These are phyloP conservation scores for Entomophthora muscae DNA, from an alignment of 371 early-diverging fungal species.

Conservation along the genomic window DNA sequence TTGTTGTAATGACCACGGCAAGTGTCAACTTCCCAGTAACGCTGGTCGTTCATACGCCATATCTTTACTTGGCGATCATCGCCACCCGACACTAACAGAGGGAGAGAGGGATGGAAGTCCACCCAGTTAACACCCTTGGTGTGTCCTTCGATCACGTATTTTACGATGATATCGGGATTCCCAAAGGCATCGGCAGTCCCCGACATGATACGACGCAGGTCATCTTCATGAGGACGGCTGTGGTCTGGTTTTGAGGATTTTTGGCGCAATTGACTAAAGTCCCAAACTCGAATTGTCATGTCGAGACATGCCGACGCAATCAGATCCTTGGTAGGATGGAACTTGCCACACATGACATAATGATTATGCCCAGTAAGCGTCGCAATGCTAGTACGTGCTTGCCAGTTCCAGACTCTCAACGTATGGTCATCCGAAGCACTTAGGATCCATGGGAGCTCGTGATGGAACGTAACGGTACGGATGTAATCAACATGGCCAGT, in stretches of 20 bases:
- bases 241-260: constrained; percentile 24
- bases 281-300: constrained; percentile 98
- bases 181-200: constrained; percentile 81
- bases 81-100: constrained; percentile 87
- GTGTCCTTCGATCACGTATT: constrained; percentile 97
- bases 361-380: constrained; percentile 98
- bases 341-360: constrained; percentile 98
- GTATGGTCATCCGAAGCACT: constrained; percentile 98
- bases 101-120: constrained; percentile 82
- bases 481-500: constrained; percentile 98
- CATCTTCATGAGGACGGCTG: constrained; percentile 32
- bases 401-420: constrained; percentile 99
- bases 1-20: constrained; percentile 97
- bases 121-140: constrained; percentile 99
- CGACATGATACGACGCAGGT: constrained; percentile 26
- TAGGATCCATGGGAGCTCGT: constrained; percentile 97
- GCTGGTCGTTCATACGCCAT: constrained; percentile 93
- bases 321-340: constrained; percentile 91
- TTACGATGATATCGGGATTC: constrained; percentile 85
- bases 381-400: constrained; percentile 93
- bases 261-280: too few relatives aligned
- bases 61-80: constrained; percentile 98
- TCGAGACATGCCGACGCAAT: constrained; percentile 95
- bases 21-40: constrained; percentile 96
- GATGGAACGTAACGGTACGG: constrained; percentile 95